These are phyloP conservation scores for Cupressus sempervirens DNA, from an alignment of 75 land plant species.

Conservation along the genomic window DNA sequence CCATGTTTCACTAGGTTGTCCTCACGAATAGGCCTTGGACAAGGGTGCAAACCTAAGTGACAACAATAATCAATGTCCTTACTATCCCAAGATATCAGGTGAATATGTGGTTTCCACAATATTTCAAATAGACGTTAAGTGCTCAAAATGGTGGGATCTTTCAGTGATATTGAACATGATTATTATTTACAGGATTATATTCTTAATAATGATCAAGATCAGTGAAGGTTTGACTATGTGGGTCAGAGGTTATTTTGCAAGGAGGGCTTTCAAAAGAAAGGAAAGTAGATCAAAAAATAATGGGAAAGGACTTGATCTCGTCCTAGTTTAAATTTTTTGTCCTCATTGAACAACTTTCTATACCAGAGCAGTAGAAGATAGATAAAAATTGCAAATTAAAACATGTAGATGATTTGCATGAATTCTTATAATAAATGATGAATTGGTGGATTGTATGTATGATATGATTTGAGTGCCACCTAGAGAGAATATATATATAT, in stretches of 20 bases:
- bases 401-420: background rate
- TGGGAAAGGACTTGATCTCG: background rate
- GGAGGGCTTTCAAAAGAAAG: constrained; percentile 20
- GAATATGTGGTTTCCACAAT: no score
- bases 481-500: no score
- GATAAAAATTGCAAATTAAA: background rate
- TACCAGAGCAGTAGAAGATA: background rate
- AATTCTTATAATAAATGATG: background rate
- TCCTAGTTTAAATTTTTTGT: background rate
- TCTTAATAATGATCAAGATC: constrained; percentile 80
- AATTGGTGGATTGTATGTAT: background rate
- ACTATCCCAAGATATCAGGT: no score
- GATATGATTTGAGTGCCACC: background rate
- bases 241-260: constrained; percentile 57
- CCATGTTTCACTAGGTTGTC: no score
- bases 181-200: constrained; percentile 63
- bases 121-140: no score
- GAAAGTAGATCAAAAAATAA: no score
- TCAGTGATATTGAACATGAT: no score
- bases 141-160: no score
- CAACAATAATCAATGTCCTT: no score
- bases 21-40: no score
- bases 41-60: no score
- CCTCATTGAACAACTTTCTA: background rate
- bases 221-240: constrained; percentile 79